A percentile compares a stretch with the other conserved stretches of the same genome.
Evolutionary conservation across 164 flowering plant species (phyloP).

Genomic region (Annona cherimola): DNA sequence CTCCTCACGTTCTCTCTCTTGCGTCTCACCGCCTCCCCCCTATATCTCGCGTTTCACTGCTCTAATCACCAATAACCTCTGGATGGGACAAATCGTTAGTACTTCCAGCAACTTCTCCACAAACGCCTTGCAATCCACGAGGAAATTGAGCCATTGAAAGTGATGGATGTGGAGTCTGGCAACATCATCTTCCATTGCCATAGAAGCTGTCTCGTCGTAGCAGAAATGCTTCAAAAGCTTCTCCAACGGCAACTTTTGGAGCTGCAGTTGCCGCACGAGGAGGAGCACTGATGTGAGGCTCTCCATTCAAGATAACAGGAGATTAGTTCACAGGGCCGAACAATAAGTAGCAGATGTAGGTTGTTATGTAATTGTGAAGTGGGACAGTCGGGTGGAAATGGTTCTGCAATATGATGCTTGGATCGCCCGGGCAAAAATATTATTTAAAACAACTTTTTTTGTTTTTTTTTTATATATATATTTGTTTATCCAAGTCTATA

Average conservation of each 20-base stretch:
- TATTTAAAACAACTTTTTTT: no score
- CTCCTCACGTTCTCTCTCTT: no score
- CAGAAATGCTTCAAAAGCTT: conserved; percentile 74
- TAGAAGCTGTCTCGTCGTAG: conserved; percentile 2
- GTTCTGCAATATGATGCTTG: no score
- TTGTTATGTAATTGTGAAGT: no score
- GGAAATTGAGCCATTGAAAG: conserved; percentile 82
- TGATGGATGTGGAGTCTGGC: conserved; percentile 65
- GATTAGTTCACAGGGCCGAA: conserved; percentile 4
- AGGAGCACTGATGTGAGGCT: conserved; percentile 58
- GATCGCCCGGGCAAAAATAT: no score
- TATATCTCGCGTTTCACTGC: conserved; percentile 30
- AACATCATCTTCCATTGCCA: conserved; percentile 45
- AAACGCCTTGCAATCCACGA: conserved; percentile 55
- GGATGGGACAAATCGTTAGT: conserved; percentile 57
- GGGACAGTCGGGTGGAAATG: no score
- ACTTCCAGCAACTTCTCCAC: conserved; percentile 63
- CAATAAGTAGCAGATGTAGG: no score
- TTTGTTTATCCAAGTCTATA: no score
- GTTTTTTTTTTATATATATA: no score
- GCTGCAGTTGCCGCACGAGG: conserved; percentile 58
- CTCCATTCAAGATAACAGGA: conserved; percentile 17
- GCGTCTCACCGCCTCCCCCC: no score
- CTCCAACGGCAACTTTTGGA: conserved; percentile 61
- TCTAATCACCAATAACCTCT: conserved; percentile 66